Evolutionary conservation across 768 basidiomycete genomes (phyloP), one percentile per base, ranked within the genome.

Genomic region (Tephrocybe sp.): DNA sequence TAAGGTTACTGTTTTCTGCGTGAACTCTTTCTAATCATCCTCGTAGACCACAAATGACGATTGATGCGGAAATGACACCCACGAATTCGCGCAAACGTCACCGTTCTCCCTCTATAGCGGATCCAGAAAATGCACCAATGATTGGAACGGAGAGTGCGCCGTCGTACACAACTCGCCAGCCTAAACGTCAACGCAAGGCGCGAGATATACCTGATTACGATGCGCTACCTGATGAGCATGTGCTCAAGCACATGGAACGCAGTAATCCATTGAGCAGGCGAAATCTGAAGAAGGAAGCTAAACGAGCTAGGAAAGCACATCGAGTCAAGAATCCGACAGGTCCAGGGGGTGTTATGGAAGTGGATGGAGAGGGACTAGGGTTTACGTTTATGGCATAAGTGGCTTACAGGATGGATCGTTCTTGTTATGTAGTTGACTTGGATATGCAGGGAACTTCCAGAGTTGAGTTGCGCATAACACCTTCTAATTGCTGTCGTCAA

Each of bases 201-300:
- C 82, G 79, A 59, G 78, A 80, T 36, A 58, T 82, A 11, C 78
- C 77, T 7, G 66, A 70, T 6, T 82, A 84, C 54, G 76, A 87
- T 50, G 72, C 73, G 5, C 73, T 66, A 0, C 75, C 77, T 4
- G 77, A 80, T 34, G 67, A 66, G 6, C 68, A 81, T 52, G 76
- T 76, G 22, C 60, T 74, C 19, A 54, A 64, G 39, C 67, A 65
- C 52, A 80, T 83, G 76, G 76, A 75, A 11, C 61, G 63, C 52
- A 70, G 76, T 49, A 86, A 87, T 62, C 85, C 87, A 12, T 56
- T 89, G 54, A 80, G 73, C 49, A 68, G 85, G 52, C 75, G 71
- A 58, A 68, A 73, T 56, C 59, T 87, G 59, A 89, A 87, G 69
- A 76, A 69, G 60, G 84, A 82, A 39, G 77, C 79, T 40, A 89